Evolutionary conservation across 1,284 basidiomycete species (phyloP), one percentile per base, ranked within the genome.

Genomic region (Boletellus deceptivus): DNA sequence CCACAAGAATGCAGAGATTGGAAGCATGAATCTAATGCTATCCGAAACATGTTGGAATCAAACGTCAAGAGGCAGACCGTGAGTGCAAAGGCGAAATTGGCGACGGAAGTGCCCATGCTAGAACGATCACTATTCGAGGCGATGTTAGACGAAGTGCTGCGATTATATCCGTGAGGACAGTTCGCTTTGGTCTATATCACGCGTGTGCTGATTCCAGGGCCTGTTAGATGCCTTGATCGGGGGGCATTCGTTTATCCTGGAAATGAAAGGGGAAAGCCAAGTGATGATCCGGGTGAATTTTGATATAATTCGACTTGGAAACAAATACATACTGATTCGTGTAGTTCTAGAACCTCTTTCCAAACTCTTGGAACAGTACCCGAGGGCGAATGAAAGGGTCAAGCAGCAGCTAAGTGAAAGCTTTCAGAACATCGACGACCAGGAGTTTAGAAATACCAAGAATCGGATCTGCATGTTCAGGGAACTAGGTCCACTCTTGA

Each of bases 141-240:
- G 3, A 46, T 61, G 14, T n/a, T 67, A 9, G 59, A 70, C 6
- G 39, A 52, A 9, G 49, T 59, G 1, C 2, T 53, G 16, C 16
- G n/a, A 11, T 6, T 56, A 4, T 72, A 63, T 50, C 62, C 65
- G 70, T 72, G 48, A 43, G 69, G 56, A 4, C 0, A 1, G 16
- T 1, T 1, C 8, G 13, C 20, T 4, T 22, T 31, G 1, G 3
- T 8, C 43, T 10, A 2, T 0, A 17, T 11, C 24, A 14, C 29
- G 34, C 17, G 8, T 39, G 1, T 18, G 13, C 38, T 49, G 3
- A 50, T 22, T 33, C 0, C 6, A 5, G 16, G 9, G 25, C 20
- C 18, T 33, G 1, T 27, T 20, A 67, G 63, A n/a, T 56, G 44
- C 37, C 52, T 57, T 41, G 52, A 64, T 13, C 56, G 49, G 2